These are phyloP conservation scores for Termitomyces sp. DNA, from an alignment of 768 basidiomycete genomes.

Conservation along the genomic window DNA sequence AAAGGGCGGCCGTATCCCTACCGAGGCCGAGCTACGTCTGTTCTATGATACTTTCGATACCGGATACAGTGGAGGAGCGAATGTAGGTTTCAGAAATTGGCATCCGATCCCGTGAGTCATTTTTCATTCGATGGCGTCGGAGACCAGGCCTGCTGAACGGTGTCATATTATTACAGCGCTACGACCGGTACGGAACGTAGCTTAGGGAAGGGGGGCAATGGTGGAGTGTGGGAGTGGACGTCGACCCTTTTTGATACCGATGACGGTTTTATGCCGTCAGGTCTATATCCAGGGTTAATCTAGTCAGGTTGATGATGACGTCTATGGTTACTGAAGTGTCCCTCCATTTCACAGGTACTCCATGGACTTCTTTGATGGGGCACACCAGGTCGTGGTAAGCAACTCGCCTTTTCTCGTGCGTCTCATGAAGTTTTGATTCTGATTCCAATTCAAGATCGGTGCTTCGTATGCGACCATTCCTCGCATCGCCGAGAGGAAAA, in stretches of 20 bases:
- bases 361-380: conserved; percentile 86
- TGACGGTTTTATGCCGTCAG: conserved; percentile 74
- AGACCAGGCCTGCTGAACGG: not conserved
- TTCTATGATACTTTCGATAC: conserved; percentile 74
- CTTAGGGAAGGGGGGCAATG: conserved; percentile 73
- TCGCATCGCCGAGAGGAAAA: conserved; percentile 68
- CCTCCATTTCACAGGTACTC: conserved; percentile 50
- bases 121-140: not conserved
- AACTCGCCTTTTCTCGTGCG: too few species aligned
- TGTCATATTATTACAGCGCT: conserved; percentile 37
- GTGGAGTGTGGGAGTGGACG: conserved; percentile 99
- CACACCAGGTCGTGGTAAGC: conserved; percentile 86
- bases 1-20: conserved; percentile 92
- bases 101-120: conserved; percentile 81
- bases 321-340: not conserved
- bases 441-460: conserved; percentile 56
- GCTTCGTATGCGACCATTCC: conserved; percentile 89
- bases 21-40: conserved; percentile 79
- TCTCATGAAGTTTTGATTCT: not conserved
- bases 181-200: conserved; percentile 55
- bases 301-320: not conserved
- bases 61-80: conserved; percentile 75
- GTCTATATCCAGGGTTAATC: conserved; percentile 80
- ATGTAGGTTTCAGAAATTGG: conserved; percentile 90
- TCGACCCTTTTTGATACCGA: conserved; percentile 68